phyloP scores from a whole-genome alignment of 139 green algal species.

The Diplosphaera chodatii region DNA sequence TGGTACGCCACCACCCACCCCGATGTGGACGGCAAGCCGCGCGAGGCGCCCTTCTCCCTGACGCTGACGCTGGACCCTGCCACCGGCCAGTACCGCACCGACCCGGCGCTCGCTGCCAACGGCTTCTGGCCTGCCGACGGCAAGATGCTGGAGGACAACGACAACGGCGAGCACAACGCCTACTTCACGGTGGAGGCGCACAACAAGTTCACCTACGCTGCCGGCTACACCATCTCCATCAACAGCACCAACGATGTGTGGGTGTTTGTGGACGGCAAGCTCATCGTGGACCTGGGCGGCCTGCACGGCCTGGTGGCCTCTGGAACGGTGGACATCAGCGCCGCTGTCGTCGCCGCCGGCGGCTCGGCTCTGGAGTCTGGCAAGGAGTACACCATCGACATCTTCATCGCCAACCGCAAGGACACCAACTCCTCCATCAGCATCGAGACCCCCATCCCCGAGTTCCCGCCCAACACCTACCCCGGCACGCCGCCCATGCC shows the following conservation, averaged over 20 bases:
- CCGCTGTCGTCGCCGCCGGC: not conserved
- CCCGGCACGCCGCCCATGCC: not conserved
- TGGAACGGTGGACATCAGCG: not conserved
- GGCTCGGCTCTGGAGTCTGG: not conserved
- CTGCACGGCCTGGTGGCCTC: not conserved
- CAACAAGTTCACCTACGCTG: not conserved
- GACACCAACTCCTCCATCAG: not conserved
- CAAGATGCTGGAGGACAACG: not conserved
- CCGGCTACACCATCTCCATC: not conserved
- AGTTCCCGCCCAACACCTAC: not conserved
- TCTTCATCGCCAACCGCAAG: not conserved
- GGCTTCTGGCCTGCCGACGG: not conserved
- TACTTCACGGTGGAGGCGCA: not conserved
- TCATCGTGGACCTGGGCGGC: not conserved
- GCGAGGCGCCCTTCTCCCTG: not conserved
- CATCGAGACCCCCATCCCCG: not conserved
- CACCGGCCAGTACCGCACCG: not conserved
- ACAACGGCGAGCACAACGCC: not conserved
- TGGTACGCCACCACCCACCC: not conserved
- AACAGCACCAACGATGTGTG: conserved; percentile 1
- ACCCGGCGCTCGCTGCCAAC: not conserved
- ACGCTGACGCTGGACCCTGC: not conserved
- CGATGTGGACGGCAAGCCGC: not conserved
- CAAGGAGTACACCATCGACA: not conserved
- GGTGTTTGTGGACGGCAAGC: not conserved